phyloP scores from a whole-genome alignment of 441 rosid species.

The Hura crepitans region DNA sequence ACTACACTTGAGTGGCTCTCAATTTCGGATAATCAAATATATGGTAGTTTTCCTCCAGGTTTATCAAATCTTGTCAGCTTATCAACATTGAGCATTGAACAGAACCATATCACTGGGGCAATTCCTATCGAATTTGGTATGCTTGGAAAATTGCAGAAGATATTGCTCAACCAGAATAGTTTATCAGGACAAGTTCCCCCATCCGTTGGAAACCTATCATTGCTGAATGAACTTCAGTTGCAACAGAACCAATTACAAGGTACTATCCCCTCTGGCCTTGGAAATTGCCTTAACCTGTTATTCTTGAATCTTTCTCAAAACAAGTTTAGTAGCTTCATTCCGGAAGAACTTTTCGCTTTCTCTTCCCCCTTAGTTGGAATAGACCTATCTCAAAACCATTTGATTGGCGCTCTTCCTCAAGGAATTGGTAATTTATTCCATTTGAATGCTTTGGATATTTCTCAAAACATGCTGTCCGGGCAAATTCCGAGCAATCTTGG shows the following conservation, averaged over 20 bases:
- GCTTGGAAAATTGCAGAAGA: neutral
- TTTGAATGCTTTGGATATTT: neutral
- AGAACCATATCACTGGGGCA: neutral
- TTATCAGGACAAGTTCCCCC: slow-evolving; percentile 7
- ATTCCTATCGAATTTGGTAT: slow-evolving; percentile 20
- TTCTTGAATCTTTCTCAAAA: slow-evolving; percentile 1
- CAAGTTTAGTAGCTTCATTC: slow-evolving; percentile 1
- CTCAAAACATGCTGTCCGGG: slow-evolving; percentile 9
- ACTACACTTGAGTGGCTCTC: neutral
- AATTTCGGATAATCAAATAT: neutral
- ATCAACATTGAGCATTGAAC: neutral
- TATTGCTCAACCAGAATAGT: neutral
- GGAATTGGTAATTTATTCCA: slow-evolving; percentile 1
- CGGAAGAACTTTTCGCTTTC: neutral
- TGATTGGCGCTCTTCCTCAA: slow-evolving; percentile 6
- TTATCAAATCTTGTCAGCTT: neutral
- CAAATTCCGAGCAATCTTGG: neutral
- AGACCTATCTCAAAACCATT: neutral
- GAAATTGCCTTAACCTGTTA: neutral
- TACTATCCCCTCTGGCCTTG: slow-evolving; percentile 7
- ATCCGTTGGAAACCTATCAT: slow-evolving; percentile 11
- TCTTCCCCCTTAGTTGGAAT: neutral
- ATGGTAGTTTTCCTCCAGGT: slow-evolving; percentile 3
- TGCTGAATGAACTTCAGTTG: neutral
- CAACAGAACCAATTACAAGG: neutral